phyloP scores from a whole-genome alignment of 1,284 basidiomycete species.

The Microbotryomycetes sp. region DNA sequence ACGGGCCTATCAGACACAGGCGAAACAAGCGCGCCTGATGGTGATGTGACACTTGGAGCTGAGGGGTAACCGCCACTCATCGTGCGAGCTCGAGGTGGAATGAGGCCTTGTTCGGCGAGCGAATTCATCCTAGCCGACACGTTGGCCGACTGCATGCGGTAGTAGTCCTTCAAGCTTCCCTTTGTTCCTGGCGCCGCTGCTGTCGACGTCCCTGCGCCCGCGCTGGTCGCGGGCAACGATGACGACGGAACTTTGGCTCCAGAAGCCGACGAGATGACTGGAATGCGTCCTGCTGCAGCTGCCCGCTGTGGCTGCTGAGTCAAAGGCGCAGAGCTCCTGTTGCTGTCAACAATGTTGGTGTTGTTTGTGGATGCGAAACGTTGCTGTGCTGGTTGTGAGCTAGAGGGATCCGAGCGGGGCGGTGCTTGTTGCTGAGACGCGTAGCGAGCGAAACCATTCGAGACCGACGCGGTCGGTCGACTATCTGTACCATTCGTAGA shows the following conservation, averaged over 20 bases:
- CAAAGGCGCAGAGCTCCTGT: no score
- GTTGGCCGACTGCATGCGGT: constrained; percentile 4
- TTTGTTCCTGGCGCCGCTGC: background rate
- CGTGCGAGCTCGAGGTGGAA: background rate
- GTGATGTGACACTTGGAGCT: background rate
- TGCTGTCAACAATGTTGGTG: background rate
- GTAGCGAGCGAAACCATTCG: background rate
- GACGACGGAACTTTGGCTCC: constrained; percentile 9
- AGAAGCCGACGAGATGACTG: constrained; percentile 17
- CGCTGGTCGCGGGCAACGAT: background rate
- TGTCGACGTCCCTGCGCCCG: background rate
- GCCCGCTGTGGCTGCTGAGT: background rate
- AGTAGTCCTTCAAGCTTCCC: constrained; percentile 3
- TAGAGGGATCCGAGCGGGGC: background rate
- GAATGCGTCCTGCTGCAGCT: constrained; percentile 13
- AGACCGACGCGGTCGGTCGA: no score
- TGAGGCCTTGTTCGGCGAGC: background rate
- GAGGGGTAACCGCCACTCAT: background rate
- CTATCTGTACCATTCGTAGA: background rate
- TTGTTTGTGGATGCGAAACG: background rate
- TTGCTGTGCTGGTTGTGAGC: background rate
- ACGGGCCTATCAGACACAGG: background rate
- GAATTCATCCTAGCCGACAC: background rate
- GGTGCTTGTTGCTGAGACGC: background rate
- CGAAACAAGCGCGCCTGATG: background rate